Conservation (phyloP, 495 filamentous ascomycete species). For the Umbilicaria muhlenbergii region DNA sequence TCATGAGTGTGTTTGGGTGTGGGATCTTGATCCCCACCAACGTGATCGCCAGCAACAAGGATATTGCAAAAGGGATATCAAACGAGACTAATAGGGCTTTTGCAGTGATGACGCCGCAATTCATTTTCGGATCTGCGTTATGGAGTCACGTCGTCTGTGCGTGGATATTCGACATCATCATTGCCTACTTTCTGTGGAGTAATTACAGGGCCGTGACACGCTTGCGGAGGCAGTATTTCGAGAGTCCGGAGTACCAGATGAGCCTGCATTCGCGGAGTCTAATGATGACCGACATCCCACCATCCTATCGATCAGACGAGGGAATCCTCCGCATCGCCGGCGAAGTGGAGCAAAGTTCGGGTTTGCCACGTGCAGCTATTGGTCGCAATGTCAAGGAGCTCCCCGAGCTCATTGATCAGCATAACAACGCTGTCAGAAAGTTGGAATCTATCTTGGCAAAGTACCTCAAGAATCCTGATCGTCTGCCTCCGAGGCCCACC, state of each 20-base stretch:
- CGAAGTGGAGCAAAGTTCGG: slow-evolving; percentile 53
- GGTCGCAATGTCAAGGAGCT: slow-evolving; percentile 84
- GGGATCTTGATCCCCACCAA: slow-evolving; percentile 75
- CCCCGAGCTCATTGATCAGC: slow-evolving; percentile 68
- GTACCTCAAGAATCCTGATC: slow-evolving; percentile 76
- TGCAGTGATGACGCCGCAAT: slow-evolving; percentile 36
- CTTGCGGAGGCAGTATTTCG: slow-evolving; percentile 64
- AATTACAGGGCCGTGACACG: slow-evolving; percentile 63
- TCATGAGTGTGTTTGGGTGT: slow-evolving; percentile 59
- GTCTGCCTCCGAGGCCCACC: slow-evolving; percentile 61
- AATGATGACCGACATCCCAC: slow-evolving; percentile 84
- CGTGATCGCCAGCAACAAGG: slow-evolving; percentile 33
- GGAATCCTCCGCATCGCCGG: slow-evolving; percentile 72
- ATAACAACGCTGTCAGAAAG: slow-evolving; percentile 62
- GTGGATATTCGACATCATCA: slow-evolving; percentile 60
- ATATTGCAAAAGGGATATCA: slow-evolving; percentile 12
- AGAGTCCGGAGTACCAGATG: slow-evolving; percentile 75
- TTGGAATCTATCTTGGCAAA: slow-evolving; percentile 73
- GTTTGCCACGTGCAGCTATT: slow-evolving; percentile 64
- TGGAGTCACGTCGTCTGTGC: slow-evolving; percentile 78
- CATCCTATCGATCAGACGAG: slow-evolving; percentile 58
- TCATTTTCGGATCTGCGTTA: slow-evolving; percentile 29
- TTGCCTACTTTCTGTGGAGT: slow-evolving; percentile 73
- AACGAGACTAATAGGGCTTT: slow-evolving; percentile 18
- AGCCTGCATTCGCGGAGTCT: slow-evolving; percentile 82